phyloP scores from a whole-genome alignment of 148 eudicot genomes.

The Camellia japonica region DNA sequence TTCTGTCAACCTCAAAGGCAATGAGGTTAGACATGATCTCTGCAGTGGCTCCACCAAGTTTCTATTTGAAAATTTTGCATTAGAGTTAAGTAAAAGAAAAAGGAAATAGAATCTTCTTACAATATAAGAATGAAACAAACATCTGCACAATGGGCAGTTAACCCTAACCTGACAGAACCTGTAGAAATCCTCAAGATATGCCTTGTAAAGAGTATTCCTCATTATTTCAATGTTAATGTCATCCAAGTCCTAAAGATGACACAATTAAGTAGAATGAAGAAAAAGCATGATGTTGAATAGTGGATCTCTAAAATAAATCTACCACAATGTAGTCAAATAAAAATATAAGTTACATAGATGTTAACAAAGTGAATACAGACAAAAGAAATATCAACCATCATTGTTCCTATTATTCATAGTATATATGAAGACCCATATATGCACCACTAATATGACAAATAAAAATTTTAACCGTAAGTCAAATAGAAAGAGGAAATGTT shows the following conservation, averaged over 20 bases:
- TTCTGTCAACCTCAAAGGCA: conserved; percentile 93
- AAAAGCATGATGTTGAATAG: conserved; percentile 6
- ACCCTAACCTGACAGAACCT: conserved; percentile 81
- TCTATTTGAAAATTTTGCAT: conserved; percentile 38
- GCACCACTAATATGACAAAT: background rate
- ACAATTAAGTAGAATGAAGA: background rate
- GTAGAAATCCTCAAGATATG: conserved; percentile 95
- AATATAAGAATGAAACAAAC: background rate
- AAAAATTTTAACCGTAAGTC: background rate
- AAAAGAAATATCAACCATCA: background rate
- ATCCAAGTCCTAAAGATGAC: conserved; percentile 63
- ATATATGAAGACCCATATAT: background rate
- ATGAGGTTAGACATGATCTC: conserved; percentile 98
- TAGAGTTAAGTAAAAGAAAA: conserved; percentile 15
- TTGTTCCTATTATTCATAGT: background rate
- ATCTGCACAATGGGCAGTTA: background rate
- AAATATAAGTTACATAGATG: background rate
- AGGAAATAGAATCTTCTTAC: background rate
- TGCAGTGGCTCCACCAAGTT: conserved; percentile 98
- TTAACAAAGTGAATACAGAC: background rate
- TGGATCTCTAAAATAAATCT: background rate
- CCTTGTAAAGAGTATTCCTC: too few relatives aligned
- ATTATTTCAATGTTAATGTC: too few relatives aligned
- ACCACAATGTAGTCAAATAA: background rate
- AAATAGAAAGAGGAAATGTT: background rate